Evolutionary conservation across 1,284 basidiomycete species (phyloP).

Genomic region (Apiotrichum veenhuisii): DNA sequence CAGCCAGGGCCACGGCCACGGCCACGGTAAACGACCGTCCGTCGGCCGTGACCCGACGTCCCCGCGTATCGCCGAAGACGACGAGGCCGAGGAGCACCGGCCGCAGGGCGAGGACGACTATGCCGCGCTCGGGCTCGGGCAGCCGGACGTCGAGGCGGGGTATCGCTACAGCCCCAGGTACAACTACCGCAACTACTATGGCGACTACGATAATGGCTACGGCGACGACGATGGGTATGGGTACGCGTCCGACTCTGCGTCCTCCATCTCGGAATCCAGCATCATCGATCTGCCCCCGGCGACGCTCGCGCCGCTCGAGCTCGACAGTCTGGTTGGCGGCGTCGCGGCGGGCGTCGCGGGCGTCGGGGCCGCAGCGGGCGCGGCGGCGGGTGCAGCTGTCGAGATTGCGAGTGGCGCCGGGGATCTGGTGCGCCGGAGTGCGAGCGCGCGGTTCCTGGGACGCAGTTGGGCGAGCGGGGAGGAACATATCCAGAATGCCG

Average conservation of each 20-base stretch:
- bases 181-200: neutral
- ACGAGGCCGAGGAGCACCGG: neutral
- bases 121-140: neutral
- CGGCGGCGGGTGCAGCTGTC: neutral
- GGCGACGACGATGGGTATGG: slow-evolving; percentile 1
- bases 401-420: neutral
- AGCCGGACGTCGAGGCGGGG: neutral
- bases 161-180: no score
- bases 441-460: slow-evolving; percentile 7
- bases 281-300: slow-evolving; percentile 20
- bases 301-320: slow-evolving; percentile 7
- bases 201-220: neutral
- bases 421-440: slow-evolving; percentile 3
- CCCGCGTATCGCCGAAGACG: neutral
- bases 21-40: no score
- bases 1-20: no score
- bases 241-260: neutral
- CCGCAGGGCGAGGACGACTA: no score
- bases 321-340: neutral
- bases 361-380: neutral
- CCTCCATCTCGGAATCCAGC: slow-evolving; percentile 7
- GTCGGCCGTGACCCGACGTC: no score
- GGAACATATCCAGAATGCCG: no score
- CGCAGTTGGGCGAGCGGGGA: neutral
- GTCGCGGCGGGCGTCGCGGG: neutral